Conservation (phyloP, 2,329 filamentous ascomycete genomes). For the Ophiostoma piceae region DNA sequence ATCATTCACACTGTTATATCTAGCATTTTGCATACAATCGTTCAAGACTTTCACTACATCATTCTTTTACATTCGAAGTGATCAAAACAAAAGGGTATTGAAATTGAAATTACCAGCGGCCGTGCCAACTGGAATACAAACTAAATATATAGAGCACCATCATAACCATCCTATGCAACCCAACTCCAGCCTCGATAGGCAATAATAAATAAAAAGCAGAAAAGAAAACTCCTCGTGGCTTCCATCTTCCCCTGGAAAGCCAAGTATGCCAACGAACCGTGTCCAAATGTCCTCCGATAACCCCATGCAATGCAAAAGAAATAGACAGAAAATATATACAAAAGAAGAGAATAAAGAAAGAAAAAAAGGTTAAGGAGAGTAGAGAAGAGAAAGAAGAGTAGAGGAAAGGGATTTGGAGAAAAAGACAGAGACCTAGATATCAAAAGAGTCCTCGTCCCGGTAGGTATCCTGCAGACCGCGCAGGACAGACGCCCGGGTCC, state of each 20-base stretch:
- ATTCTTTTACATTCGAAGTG: no score
- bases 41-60: no score
- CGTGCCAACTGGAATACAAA: no score
- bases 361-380: neutral
- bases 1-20: neutral
- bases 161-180: neutral
- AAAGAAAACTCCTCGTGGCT: neutral
- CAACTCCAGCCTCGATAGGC: neutral
- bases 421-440: neutral
- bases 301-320: neutral
- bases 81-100: neutral
- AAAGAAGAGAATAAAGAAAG: neutral
- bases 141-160: neutral
- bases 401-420: no score
- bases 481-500: slow-evolving; percentile 42
- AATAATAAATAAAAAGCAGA: neutral
- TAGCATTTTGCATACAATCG: neutral
- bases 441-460: neutral
- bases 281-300: neutral
- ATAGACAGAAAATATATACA: neutral
- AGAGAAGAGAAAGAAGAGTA: neutral
- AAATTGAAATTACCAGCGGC: no score
- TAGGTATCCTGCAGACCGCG: slow-evolving; percentile 33
- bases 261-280: neutral
- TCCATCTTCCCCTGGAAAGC: slow-evolving; percentile 1